These are phyloP conservation scores for Saccharomyces hybrid DNA, from an alignment of 1,139 yeast species.

Conservation along the genomic window DNA sequence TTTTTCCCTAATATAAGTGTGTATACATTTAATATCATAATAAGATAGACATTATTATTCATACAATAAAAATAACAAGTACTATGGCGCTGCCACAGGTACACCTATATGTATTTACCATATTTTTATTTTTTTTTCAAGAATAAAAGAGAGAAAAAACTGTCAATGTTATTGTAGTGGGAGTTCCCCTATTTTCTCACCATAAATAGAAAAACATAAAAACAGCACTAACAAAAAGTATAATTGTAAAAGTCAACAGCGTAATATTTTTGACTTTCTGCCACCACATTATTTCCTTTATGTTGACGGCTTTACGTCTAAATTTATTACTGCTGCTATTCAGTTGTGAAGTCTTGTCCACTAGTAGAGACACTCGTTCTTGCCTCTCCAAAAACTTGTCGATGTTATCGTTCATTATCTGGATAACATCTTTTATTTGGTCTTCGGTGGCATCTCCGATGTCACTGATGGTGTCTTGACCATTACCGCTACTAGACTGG, in stretches of 20 bases:
- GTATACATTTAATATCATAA: not conserved
- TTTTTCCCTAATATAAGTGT: not conserved
- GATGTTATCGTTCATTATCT: slow-evolving; percentile 62
- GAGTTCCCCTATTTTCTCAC: slow-evolving; percentile 4
- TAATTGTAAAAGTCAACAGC: slow-evolving; percentile 18
- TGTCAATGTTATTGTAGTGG: not conserved
- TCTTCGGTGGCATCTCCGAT: slow-evolving; percentile 22
- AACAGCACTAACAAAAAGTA: slow-evolving; percentile 19
- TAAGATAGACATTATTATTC: not conserved
- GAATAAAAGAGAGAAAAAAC: not conserved
- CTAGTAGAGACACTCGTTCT: slow-evolving; percentile 65
- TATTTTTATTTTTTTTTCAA: not conserved
- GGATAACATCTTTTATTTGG: slow-evolving; percentile 32
- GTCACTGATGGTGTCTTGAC: slow-evolving; percentile 6
- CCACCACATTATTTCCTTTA: slow-evolving; percentile 65
- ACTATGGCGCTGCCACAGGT: not conserved
- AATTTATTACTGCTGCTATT: slow-evolving; percentile 64
- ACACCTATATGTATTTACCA: not conserved
- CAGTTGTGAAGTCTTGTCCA: slow-evolving; percentile 72
- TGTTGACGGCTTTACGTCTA: slow-evolving; percentile 59
- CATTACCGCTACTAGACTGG: not conserved
- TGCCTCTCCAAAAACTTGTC: slow-evolving; percentile 70
- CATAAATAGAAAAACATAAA: slow-evolving; percentile 19
- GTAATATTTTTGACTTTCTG: slow-evolving; percentile 32
- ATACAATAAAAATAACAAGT: not conserved